A percentile compares a stretch with the other conserved stretches of the same genome.
Conservation (phyloP, 2,329 filamentous ascomycete genomes). For the Geosmithia putterillii region DNA sequence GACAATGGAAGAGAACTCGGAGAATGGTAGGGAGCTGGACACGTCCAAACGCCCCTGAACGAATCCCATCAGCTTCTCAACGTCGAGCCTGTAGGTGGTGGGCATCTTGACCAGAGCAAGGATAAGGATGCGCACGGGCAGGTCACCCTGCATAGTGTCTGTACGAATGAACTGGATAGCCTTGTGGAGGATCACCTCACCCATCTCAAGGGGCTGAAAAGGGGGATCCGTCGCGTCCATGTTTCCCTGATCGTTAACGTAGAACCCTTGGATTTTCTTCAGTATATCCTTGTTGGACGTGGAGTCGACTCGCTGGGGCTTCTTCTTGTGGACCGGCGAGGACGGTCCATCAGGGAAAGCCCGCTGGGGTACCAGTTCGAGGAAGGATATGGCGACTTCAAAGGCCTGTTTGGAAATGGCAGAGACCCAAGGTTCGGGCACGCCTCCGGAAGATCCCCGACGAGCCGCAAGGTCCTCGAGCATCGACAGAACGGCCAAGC, state of each 20-base stretch:
- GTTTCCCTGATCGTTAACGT: conserved; percentile 57
- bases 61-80: conserved; percentile 33
- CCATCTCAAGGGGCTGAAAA: conserved; percentile 40
- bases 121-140: conserved; percentile 44
- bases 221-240: conserved; percentile 50
- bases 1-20: conserved; percentile 44
- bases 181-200: conserved; percentile 52
- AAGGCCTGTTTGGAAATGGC: conserved; percentile 21
- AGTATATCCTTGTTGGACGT: conserved; percentile 36
- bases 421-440: conserved; percentile 19
- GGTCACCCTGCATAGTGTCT: conserved; percentile 18
- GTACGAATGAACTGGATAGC: conserved; percentile 32
- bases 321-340: conserved; percentile 3
- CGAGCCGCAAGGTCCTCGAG: conserved; percentile 38
- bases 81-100: conserved; percentile 27
- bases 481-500: conserved; percentile 47
- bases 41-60: conserved; percentile 34
- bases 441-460: conserved; percentile 10
- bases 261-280: conserved; percentile 52
- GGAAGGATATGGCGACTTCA: conserved; percentile 40
- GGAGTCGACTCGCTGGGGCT: conserved; percentile 4
- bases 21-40: conserved; percentile 30
- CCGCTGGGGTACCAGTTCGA: conserved; percentile 53
- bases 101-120: conserved; percentile 42
- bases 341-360: conserved; percentile 34